Conservation (phyloP, 768 basidiomycete species). For the Rhizopogon vinicolor region DNA sequence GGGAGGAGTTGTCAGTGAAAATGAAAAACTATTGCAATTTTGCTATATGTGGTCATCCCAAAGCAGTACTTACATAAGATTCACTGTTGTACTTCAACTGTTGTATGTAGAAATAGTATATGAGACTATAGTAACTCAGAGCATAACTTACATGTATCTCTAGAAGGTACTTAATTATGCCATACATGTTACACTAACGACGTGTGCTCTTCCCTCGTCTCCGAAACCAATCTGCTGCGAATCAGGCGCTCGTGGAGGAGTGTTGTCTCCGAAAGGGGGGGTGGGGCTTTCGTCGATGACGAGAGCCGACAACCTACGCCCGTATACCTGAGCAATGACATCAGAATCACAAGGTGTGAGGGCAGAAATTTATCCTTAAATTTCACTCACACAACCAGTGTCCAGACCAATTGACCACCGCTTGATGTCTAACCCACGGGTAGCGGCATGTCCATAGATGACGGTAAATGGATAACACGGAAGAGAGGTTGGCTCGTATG, state of each 20-base stretch:
- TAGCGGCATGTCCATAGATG: constrained; percentile 84
- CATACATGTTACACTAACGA: constrained; percentile 50
- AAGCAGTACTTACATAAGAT: too few species aligned
- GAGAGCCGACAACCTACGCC: constrained; percentile 58
- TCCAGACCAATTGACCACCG: constrained; percentile 86
- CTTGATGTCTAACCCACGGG: constrained; percentile 74
- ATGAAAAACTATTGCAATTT: too few species aligned
- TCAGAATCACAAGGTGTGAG: constrained; percentile 4
- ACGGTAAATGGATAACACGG: constrained; percentile 72
- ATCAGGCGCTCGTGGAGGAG: constrained; percentile 14
- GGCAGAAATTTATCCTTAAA: neutral
- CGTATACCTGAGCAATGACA: constrained; percentile 42
- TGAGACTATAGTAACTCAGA: too few species aligned
- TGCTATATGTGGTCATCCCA: too few species aligned
- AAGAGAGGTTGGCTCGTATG: constrained; percentile 26
- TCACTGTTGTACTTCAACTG: too few species aligned
- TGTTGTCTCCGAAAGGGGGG: constrained; percentile 6
- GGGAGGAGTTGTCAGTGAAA: too few species aligned
- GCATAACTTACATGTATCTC: too few species aligned
- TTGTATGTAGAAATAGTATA: too few species aligned
- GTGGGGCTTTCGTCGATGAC: constrained; percentile 40
- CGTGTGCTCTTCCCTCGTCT: constrained; percentile 42
- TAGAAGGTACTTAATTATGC: neutral
- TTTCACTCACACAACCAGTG: constrained; percentile 69
- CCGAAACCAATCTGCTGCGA: constrained; percentile 47